These are phyloP conservation scores for Barnettozyma pratensis DNA, from an alignment of 805 yeast genomes.

Conservation along the genomic window DNA sequence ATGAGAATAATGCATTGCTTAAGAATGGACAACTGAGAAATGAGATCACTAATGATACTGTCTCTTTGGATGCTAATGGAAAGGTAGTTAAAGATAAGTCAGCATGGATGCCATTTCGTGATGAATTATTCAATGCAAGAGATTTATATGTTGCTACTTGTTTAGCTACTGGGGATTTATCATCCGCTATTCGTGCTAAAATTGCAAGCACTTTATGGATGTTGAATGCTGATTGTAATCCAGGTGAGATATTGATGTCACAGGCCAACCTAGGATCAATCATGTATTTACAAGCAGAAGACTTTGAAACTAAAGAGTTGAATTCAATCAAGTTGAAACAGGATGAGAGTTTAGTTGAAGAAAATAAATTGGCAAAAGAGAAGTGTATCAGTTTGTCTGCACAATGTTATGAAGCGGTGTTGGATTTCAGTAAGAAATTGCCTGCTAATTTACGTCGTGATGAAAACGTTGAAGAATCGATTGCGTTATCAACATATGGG, in stretches of 20 bases:
- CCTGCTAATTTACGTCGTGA: slow-evolving; percentile 32
- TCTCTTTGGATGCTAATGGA: not conserved
- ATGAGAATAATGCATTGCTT: slow-evolving; percentile 15
- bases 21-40: not conserved
- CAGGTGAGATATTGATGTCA: slow-evolving; percentile 57
- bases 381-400: slow-evolving; percentile 30
- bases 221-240: slow-evolving; percentile 65
- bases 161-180: slow-evolving; percentile 61
- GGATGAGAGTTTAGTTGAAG: slow-evolving; percentile 20
- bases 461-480: slow-evolving; percentile 50
- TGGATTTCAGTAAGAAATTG: slow-evolving; percentile 37
- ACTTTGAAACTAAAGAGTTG: slow-evolving; percentile 46
- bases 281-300: slow-evolving; percentile 62
- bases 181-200: slow-evolving; percentile 55
- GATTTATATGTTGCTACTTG: slow-evolving; percentile 72
- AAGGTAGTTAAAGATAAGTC: slow-evolving; percentile 31
- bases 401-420: slow-evolving; percentile 38
- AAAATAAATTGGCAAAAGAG: slow-evolving; percentile 20
- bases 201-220: slow-evolving; percentile 64
- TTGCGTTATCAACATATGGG: slow-evolving; percentile 80
- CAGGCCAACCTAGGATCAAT: slow-evolving; percentile 70
- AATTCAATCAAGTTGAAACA: slow-evolving; percentile 24
- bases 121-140: slow-evolving; percentile 73
- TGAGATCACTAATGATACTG: slow-evolving; percentile 5
- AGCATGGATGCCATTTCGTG: slow-evolving; percentile 69